Percentiles rank a stretch among this genome's conserved stretches.
Conservation (phyloP, 257 asterid genomes). For the Solanum rostratum region DNA sequence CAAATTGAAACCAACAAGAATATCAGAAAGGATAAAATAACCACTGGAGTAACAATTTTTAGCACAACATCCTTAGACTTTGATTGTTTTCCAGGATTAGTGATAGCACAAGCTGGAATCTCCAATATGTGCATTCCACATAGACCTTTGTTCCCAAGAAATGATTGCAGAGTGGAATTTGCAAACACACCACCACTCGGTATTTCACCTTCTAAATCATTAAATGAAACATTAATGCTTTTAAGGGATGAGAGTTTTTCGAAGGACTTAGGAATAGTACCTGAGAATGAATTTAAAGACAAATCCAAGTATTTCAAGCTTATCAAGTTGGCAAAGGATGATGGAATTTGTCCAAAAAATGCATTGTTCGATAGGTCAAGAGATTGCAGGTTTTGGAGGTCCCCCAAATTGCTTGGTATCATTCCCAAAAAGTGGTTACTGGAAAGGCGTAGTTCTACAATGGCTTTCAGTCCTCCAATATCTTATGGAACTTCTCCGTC, state of each 20-base stretch:
- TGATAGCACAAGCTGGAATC: neutral
- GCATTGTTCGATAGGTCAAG: slow-evolving; percentile 14
- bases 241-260: slow-evolving; percentile 5
- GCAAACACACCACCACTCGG: neutral
- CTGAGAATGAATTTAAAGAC: neutral
- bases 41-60: neutral
- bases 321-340: slow-evolving; percentile 7
- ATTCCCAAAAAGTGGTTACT: slow-evolving; percentile 13
- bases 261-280: neutral
- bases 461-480: slow-evolving; percentile 8
- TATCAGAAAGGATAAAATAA: neutral
- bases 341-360: neutral
- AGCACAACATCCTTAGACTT: neutral
- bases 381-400: slow-evolving; percentile 5
- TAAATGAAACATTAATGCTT: slow-evolving; percentile 15
- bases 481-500: slow-evolving; percentile 19
- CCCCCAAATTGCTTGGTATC: slow-evolving; percentile 18
- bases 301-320: slow-evolving; percentile 22
- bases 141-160: neutral
- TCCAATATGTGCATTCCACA: neutral
- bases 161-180: neutral
- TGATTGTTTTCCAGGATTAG: neutral
- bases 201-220: neutral
- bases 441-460: slow-evolving; percentile 15
- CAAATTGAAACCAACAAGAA: neutral